Evolutionary conservation across 805 yeast species (phyloP), one percentile per base, ranked within the genome.

Genomic region (Teunomyces pallodes): DNA sequence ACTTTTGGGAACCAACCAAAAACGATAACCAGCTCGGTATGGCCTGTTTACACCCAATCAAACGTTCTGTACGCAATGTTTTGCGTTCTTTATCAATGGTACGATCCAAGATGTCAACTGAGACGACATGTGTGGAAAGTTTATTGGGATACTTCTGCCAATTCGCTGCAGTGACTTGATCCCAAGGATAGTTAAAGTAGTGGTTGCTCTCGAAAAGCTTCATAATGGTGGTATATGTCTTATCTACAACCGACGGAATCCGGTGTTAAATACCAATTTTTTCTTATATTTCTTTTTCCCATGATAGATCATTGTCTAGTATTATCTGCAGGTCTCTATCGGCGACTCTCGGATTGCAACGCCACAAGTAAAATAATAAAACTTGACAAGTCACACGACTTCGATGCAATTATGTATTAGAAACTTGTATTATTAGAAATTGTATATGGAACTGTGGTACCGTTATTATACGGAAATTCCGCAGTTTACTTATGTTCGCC

Each of bases 91-190:
- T 68, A 55, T 82, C 79, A 16, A 90, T 60, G 57, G 84, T 90
- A 53, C 98, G 76, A 50, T 86, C 75, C 29, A 92, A 67, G 0
- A 90, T 89, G 64, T 92, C 99, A 14, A 94, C 98, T 1, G 94
- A 94, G 27, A 89, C 85, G 8, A 92, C 99, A 66, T 92, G 99
- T 0, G 96, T 80, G 6, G 96, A 84, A 49, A 85, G 76, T 57
- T 90, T 96, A 64, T 94, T 92, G n/a, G 99, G 99, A 68, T 92
- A 92, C 58, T 92, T 92, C 55, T 81, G 83, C 99, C 99, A 92
- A 67, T 91, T 90, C 45, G 98, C 97, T 1, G 96, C 90, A 0
- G 96, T 86, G 24, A 92, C 96, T 57, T 87, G 90, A 24, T 87
- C 96, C 97, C 98, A 92, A 0, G 95, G 81, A 61, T 94, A 91